Evolutionary conservation across 2,329 filamentous ascomycete species (phyloP).

Genomic region (Thermothelomyces thermophilus): DNA sequence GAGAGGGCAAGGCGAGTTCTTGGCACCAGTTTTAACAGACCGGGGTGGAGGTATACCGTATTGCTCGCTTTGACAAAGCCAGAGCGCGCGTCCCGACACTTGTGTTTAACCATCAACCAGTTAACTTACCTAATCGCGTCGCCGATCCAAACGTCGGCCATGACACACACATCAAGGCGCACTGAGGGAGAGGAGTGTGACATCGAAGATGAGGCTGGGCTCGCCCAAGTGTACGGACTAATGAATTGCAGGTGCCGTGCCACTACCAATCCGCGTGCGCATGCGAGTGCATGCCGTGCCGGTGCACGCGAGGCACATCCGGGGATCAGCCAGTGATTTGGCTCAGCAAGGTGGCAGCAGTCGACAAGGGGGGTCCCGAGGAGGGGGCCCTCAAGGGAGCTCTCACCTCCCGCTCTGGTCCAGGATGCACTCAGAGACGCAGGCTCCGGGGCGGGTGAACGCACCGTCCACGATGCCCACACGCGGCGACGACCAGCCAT

Average conservation of each 20-base stretch:
- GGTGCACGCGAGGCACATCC: constrained; percentile 6
- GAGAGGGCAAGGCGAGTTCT: background rate
- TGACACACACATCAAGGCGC: background rate
- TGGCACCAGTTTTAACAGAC: background rate
- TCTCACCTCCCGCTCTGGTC: constrained; percentile 13
- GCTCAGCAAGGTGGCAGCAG: background rate
- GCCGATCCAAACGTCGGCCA: constrained; percentile 12
- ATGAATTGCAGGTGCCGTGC: constrained; percentile 13
- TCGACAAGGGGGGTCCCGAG: background rate
- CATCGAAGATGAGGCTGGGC: constrained; percentile 20
- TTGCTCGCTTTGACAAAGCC: constrained; percentile 9
- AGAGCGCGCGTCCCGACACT: background rate
- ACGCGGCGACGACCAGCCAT: background rate
- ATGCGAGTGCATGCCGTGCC: constrained; percentile 8
- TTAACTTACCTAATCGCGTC: constrained; percentile 15
- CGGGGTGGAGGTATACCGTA: constrained; percentile 7
- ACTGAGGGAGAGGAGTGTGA: constrained; percentile 9
- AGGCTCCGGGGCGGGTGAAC: constrained; percentile 10
- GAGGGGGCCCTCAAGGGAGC: background rate
- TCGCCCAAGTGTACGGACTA: background rate
- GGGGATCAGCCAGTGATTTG: background rate
- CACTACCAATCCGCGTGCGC: constrained; percentile 9
- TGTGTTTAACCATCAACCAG: background rate
- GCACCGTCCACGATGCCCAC: constrained; percentile 5
- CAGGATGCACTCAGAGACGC: background rate